Percentiles rank a stretch among this genome's conserved stretches.
Conservation (phyloP, 805 yeast genomes). For the Candida michaelii region DNA sequence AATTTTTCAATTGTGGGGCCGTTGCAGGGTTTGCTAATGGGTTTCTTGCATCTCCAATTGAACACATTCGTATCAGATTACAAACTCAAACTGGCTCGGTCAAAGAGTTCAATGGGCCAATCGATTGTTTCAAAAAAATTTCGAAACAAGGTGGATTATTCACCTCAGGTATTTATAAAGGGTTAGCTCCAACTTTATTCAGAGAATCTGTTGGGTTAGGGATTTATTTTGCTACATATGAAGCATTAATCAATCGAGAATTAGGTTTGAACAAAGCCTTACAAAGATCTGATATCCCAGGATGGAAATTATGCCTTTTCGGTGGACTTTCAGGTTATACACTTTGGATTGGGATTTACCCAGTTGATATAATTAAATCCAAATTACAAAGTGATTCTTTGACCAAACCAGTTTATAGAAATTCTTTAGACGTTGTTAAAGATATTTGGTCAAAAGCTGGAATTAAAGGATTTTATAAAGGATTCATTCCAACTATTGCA, state of each 20-base stretch:
- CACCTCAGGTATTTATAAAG: slow-evolving; percentile 64
- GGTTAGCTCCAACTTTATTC: slow-evolving; percentile 75
- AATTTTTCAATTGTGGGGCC: slow-evolving; percentile 80
- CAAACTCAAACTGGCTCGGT: slow-evolving; percentile 75
- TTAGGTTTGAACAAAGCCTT: slow-evolving; percentile 42
- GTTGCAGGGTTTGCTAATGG: slow-evolving; percentile 94
- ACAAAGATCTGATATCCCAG: slow-evolving; percentile 73
- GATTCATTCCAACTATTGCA: slow-evolving; percentile 86
- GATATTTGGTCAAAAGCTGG: slow-evolving; percentile 62
- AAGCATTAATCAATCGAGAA: slow-evolving; percentile 75
- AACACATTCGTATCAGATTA: slow-evolving; percentile 88
- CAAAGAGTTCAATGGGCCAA: slow-evolving; percentile 66
- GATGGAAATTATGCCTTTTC: slow-evolving; percentile 79
- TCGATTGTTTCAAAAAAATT: slow-evolving; percentile 65
- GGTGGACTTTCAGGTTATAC: slow-evolving; percentile 93
- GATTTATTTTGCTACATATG: slow-evolving; percentile 84
- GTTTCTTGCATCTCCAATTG: slow-evolving; percentile 88
- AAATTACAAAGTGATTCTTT: slow-evolving; percentile 71
- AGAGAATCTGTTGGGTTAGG: slow-evolving; percentile 92
- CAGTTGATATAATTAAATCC: slow-evolving; percentile 89
- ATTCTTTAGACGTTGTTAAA: slow-evolving; percentile 57
- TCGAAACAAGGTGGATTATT: slow-evolving; percentile 48
- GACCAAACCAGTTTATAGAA: slow-evolving; percentile 56
- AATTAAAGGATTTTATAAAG: slow-evolving; percentile 77
- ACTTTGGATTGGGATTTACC: slow-evolving; percentile 84